Evolutionary conservation across 1,284 basidiomycete genomes (phyloP), one percentile per base, ranked within the genome.

Genomic region (Trichosporon sp.): DNA sequence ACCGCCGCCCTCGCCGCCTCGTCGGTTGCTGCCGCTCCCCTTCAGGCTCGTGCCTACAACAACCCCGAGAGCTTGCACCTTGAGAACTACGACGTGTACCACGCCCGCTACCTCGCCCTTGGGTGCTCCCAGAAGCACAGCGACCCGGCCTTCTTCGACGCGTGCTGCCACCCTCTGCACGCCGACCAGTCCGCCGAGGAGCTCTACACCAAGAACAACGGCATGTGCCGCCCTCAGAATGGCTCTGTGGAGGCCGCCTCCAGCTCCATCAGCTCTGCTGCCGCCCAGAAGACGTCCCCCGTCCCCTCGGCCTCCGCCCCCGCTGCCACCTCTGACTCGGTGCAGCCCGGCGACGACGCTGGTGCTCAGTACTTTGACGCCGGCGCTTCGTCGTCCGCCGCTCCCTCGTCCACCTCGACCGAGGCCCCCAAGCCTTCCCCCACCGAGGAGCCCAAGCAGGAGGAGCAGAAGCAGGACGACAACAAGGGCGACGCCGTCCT

Each of bases 11-110:
- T 89, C 77, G 84, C 84, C 73, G 82, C 86, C 31, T 86, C 70
- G 84, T 85, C 73, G 16, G 54, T 84, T 74, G 68, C 72, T 66
- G 85, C 89, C 74, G 88, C 87, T 70, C 86, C 88, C 73, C 72
- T 75, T 88, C 87, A 75, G 66, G 16, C 76, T 82, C 32, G 85
- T 59, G 90, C 88, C 86, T 78, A 74, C 38, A 81, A 81, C 65
- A 59, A 75, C 56, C 67, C 68, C 66, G 76, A 75, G 51, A 80
- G 26, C 26, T 26, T 2, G 26, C 26, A 82, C 76, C 77, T 83
- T 65, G 84, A 87, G 88, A 83, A 86, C 48, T 92, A 92, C 84
- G 77, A 84, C 63, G 77, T 73, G 51, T 93, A 92, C 84, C 90
- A 92, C 85, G 78, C 82, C 59, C 88, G 92, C 69, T 90, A 90